Evolutionary conservation across 257 asterid species (phyloP).

Genomic region (Euphrasia confusa): DNA sequence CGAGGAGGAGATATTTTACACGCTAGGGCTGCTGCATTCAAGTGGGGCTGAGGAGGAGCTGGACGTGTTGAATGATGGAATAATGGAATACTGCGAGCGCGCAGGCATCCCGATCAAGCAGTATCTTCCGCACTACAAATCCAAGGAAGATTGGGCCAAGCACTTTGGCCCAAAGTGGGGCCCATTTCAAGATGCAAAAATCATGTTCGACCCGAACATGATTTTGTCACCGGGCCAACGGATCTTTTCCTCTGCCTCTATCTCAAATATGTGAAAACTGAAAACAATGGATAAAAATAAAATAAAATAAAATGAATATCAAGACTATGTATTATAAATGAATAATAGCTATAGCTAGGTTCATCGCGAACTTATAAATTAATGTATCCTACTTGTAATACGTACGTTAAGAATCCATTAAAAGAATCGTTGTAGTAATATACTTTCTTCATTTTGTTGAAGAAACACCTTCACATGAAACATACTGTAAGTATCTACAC

Average conservation of each 20-base stretch:
- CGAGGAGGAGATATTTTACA: slow-evolving; percentile 44
- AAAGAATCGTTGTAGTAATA: too few species aligned
- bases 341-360: too few species aligned
- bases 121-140: slow-evolving; percentile 47
- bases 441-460: too few species aligned
- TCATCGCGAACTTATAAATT: too few species aligned
- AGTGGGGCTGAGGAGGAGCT: slow-evolving; percentile 19
- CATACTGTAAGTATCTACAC: too few species aligned
- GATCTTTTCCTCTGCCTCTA: slow-evolving; percentile 23
- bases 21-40: slow-evolving; percentile 37
- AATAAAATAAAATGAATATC: too few species aligned
- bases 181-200: slow-evolving; percentile 35
- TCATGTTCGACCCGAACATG: slow-evolving; percentile 42
- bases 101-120: slow-evolving; percentile 39
- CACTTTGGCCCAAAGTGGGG: slow-evolving; percentile 52
- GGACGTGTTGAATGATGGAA: slow-evolving; percentile 35
- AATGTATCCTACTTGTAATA: too few species aligned
- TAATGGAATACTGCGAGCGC: slow-evolving; percentile 33
- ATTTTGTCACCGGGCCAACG: slow-evolving; percentile 44
- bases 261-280: too few species aligned
- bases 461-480: too few species aligned
- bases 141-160: slow-evolving; percentile 40
- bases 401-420: too few species aligned
- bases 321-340: too few species aligned
- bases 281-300: too few species aligned